Base-by-base conservation (phyloP, 345 rosid genomes). In the Draba incana region DNA sequence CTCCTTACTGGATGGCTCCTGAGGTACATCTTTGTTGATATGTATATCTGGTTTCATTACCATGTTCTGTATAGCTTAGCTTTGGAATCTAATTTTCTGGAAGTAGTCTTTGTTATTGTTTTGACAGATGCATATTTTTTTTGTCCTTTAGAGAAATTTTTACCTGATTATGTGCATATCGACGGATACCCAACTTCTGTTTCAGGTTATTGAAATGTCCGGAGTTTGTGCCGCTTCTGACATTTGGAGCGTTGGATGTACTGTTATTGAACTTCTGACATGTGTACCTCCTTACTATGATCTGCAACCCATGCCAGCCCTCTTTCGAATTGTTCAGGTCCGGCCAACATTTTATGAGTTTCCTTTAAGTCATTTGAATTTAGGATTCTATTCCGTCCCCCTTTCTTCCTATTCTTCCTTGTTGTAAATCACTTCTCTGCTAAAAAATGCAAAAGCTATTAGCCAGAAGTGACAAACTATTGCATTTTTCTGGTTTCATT, bases 1-100 rank as follows among this genome's bases (percentile, higher is more conserved):
- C 96, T 39, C 99, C 99, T 58, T 95, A 92, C 51, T 95, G 99
- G 99, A 95, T 95, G 99, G 99, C 99, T 63, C 99, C 99, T 15
- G 98, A 95, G 97, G 99, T 95, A 80, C 52, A 60, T 55, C 47
- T 45, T 57, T 69, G 27, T 4, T 64, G 14, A 25, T 35, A 51
- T 16, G 11, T 35, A 68, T 46, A 31, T 50, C 16, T 38, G 0
- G 37, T 48, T 14, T 2, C 64, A 55, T 68, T 53, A 14, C 69
- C 69, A 46, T 7, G 13, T 68, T 46, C 23, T 47, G 37, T 44
- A 9, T 52, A 53, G 13, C 10, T 43, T 52, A 16, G n/a, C 25
- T 30, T 60, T 25, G 3, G 5, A 53, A 28, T 43, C 44, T 4
- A 66, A 7, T 14, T 39, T 15, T 24, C 20, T 15, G 33, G 13